Base-by-base conservation (phyloP, 1,284 basidiomycete genomes). In the Sutorius eximius region DNA sequence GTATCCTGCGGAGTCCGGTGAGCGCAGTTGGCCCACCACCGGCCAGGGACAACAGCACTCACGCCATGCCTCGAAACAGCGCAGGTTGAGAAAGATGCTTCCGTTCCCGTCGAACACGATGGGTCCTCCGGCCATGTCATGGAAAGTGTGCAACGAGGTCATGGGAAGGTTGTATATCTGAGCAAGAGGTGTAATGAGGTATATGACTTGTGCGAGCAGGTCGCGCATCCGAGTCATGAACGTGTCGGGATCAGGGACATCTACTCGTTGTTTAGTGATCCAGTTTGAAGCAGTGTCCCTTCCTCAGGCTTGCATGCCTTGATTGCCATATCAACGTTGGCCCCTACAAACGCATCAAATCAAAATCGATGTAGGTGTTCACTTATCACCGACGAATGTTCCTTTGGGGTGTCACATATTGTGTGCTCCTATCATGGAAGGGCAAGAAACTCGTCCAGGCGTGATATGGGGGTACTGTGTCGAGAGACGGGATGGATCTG, bases 71-170 rank as follows among this genome's bases (percentile, higher is more conserved):
- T 90, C 80, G 61, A 86, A 96, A 69, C 89, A 97, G 37, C 93
- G 80, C 27, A 95, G 75, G 68, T 98, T 98, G 61, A 98, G 76
- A 74, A 94, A 98, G 30, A 99, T 79, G 55, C 89, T 89, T 3
- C 93, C 94, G 49, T 85, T 87, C 30, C 93, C 79, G 71, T 98
- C 98, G 78, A 98, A 98, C 0, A 95, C 96, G 57, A 98, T 97
- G 18, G 89, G 75, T 1, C 86, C 89, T 1, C 95, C 95, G 7
- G 77, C 75, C 11, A 79, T 68, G 66, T 99, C 95, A 71, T 87
- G 89, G 70, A 98, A 98, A 3, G 98, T 81, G 64, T 95, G 91
- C 59, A 98, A 66, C 52, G 87, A 89, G 0, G 82, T 75, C 16
- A 84, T 75, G 0, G 87, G 83, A 30, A 92, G 77, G 43, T 76